Percentiles rank a stretch among this genome's conserved stretches.
These are phyloP conservation scores for Ascochyta clinopodiicola DNA, from an alignment of 2,329 filamentous ascomycete species.

Conservation along the genomic window DNA sequence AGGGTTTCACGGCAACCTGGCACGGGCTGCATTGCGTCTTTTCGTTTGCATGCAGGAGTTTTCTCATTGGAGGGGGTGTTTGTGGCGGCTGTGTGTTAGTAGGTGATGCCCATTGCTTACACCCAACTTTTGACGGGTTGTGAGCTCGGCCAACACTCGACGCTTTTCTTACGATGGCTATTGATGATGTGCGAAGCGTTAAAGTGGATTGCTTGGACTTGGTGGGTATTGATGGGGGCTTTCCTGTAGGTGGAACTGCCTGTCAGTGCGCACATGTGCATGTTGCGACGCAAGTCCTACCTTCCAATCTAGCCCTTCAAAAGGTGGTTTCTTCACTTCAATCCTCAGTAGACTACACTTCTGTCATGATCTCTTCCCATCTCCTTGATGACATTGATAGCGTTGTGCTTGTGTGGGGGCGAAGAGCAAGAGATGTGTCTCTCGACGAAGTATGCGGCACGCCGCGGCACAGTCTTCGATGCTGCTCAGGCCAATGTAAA, in stretches of 20 bases:
- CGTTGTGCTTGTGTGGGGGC: neutral
- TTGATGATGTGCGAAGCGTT: constrained; percentile 6
- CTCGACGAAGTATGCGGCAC: too few species aligned
- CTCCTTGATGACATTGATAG: neutral
- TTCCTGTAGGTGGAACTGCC: constrained; percentile 1
- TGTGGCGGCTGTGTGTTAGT: constrained; percentile 31
- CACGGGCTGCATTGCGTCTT: constrained; percentile 37
- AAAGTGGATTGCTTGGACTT: constrained; percentile 23
- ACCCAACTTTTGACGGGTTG: constrained; percentile 4
- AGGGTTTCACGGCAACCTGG: constrained; percentile 31
- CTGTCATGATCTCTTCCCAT: constrained; percentile 35
- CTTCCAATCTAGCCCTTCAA: constrained; percentile 32
- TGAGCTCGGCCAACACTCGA: constrained; percentile 9
- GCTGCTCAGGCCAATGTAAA: neutral
- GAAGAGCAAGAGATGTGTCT: neutral
- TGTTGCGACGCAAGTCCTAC: constrained; percentile 17
- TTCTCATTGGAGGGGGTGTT: constrained; percentile 35
- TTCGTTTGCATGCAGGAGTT: constrained; percentile 48
- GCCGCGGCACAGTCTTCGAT: neutral
- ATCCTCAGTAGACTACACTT: constrained; percentile 17
- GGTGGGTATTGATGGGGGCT: constrained; percentile 29
- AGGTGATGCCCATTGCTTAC: constrained; percentile 16
- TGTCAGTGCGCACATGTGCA: constrained; percentile 1
- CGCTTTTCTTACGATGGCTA: constrained; percentile 8
- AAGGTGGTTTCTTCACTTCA: constrained; percentile 30